These are phyloP conservation scores for Filobasidium wieringae DNA, from an alignment of 768 basidiomycete genomes.

Conservation along the genomic window DNA sequence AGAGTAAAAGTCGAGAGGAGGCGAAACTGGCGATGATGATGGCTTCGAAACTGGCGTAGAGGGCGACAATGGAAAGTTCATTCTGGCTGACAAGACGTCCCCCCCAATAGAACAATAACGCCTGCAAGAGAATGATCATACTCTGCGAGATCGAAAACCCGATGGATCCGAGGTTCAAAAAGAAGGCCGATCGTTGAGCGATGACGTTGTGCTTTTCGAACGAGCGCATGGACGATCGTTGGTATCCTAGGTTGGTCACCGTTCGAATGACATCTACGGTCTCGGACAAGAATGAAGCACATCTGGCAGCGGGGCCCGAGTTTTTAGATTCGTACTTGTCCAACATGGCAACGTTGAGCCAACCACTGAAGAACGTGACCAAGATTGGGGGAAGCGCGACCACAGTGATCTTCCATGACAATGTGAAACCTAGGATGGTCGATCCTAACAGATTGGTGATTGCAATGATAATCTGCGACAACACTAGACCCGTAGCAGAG, in stretches of 20 bases:
- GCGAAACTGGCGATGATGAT: conserved; percentile 23
- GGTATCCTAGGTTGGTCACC: conserved; percentile 22
- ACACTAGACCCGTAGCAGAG: conserved; percentile 24
- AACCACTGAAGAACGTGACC: conserved; percentile 4
- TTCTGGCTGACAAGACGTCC: conserved; percentile 14
- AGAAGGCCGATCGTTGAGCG: conserved; percentile 2
- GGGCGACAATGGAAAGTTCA: conserved; percentile 14
- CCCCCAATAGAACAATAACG: conserved; percentile 27
- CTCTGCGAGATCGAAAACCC: conserved; percentile 17
- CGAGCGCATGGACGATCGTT: conserved; percentile 19
- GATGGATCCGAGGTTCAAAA: conserved; percentile 10
- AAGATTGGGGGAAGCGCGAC: conserved; percentile 20
- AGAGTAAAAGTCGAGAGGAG: conserved; percentile 23
- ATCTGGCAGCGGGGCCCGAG: conserved; percentile 12
- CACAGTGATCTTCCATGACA: conserved; percentile 30
- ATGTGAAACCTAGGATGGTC: conserved; percentile 22
- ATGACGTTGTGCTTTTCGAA: conserved; percentile 15
- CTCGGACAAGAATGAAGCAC: conserved; percentile 23
- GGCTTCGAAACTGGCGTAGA: conserved; percentile 25
- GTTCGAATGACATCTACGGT: conserved; percentile 21
- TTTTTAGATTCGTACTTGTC: conserved; percentile 19
- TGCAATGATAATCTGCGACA: conserved; percentile 23
- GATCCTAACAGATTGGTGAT: conserved; percentile 22
- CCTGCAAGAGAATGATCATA: conserved; percentile 21
- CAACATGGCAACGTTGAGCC: conserved; percentile 17